Evolutionary conservation across 2,329 filamentous ascomycete genomes (phyloP).

Genomic region (Ceratocystis diversiconidia): DNA sequence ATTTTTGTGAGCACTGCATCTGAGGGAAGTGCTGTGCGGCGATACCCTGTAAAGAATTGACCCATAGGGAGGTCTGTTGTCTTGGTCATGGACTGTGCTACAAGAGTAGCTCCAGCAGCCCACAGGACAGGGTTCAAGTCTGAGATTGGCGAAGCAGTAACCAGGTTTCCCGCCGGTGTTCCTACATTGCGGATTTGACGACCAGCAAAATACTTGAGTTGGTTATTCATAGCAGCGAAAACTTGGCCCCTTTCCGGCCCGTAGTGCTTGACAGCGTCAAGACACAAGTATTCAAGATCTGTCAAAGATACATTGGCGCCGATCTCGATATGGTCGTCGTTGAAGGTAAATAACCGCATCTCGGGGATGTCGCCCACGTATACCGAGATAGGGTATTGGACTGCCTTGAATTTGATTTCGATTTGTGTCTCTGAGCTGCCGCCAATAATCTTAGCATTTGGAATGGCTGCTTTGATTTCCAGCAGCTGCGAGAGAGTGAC

Average conservation of each 20-base stretch:
- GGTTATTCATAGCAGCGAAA: conserved; percentile 83
- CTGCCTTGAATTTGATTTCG: conserved; percentile 93
- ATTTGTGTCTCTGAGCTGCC: conserved; percentile 97
- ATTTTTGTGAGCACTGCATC: conserved; percentile 79
- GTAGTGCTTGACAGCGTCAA: conserved; percentile 66
- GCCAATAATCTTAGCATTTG: conserved; percentile 83
- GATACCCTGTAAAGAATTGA: conserved; percentile 83
- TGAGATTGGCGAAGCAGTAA: conserved; percentile 88
- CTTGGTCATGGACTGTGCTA: conserved; percentile 61
- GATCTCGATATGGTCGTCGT: conserved; percentile 72
- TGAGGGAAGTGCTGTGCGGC: conserved; percentile 63
- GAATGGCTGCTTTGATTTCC: conserved; percentile 76
- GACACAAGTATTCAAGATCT: conserved; percentile 74
- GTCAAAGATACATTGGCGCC: conserved; percentile 88
- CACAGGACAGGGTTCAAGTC: conserved; percentile 92
- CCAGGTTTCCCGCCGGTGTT: conserved; percentile 85
- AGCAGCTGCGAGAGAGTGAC: conserved; percentile 75
- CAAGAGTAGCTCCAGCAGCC: conserved; percentile 65
- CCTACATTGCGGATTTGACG: conserved; percentile 96
- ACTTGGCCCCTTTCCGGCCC: conserved; percentile 58
- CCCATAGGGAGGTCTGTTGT: conserved; percentile 82
- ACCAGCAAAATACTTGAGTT: conserved; percentile 87
- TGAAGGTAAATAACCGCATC: conserved; percentile 64
- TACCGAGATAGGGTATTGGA: conserved; percentile 79
- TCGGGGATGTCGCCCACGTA: conserved; percentile 90